These are phyloP conservation scores for Fusarium devonianum DNA, from an alignment of 2,329 filamentous ascomycete genomes.

Conservation along the genomic window DNA sequence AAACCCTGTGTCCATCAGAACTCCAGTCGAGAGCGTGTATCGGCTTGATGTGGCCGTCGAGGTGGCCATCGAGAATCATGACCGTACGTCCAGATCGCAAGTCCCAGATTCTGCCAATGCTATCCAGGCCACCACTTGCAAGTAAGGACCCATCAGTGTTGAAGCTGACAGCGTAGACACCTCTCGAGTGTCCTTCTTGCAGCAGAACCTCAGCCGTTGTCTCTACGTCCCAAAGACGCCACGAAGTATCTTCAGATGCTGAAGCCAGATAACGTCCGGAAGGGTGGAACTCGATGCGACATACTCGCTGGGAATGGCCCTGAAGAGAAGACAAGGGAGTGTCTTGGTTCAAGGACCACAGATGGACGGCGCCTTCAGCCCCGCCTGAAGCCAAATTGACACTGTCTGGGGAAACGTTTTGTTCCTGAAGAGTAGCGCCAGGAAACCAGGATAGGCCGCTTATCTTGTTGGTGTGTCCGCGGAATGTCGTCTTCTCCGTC, in stretches of 20 bases:
- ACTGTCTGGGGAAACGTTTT: slow-evolving; percentile 73
- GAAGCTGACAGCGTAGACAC: slow-evolving; percentile 90
- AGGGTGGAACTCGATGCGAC: slow-evolving; percentile 92
- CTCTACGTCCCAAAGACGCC: slow-evolving; percentile 94
- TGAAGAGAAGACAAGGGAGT: slow-evolving; percentile 82
- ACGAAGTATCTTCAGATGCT: slow-evolving; percentile 94
- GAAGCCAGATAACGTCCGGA: slow-evolving; percentile 90
- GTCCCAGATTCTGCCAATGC: slow-evolving; percentile 95
- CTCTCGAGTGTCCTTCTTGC: slow-evolving; percentile 93
- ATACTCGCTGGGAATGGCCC: slow-evolving; percentile 87
- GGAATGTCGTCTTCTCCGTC: slow-evolving; percentile 75
- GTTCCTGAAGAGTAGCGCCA: slow-evolving; percentile 74
- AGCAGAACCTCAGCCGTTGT: slow-evolving; percentile 83
- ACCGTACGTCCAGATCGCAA: slow-evolving; percentile 89
- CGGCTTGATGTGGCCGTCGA: slow-evolving; percentile 83
- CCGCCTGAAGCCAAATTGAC: slow-evolving; percentile 92
- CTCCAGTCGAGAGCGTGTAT: slow-evolving; percentile 96
- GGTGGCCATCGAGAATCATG: slow-evolving; percentile 91
- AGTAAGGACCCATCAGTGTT: slow-evolving; percentile 90
- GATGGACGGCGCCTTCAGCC: slow-evolving; percentile 83
- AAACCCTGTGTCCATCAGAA: slow-evolving; percentile 85
- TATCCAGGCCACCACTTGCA: slow-evolving; percentile 92
- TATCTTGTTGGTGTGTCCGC: slow-evolving; percentile 88
- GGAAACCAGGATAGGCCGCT: slow-evolving; percentile 93
- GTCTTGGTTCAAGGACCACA: slow-evolving; percentile 90